Percentiles rank a stretch among this genome's conserved stretches.
phyloP scores from a whole-genome alignment of 1,284 basidiomycete genomes.

The Leccinum angustisporum region DNA sequence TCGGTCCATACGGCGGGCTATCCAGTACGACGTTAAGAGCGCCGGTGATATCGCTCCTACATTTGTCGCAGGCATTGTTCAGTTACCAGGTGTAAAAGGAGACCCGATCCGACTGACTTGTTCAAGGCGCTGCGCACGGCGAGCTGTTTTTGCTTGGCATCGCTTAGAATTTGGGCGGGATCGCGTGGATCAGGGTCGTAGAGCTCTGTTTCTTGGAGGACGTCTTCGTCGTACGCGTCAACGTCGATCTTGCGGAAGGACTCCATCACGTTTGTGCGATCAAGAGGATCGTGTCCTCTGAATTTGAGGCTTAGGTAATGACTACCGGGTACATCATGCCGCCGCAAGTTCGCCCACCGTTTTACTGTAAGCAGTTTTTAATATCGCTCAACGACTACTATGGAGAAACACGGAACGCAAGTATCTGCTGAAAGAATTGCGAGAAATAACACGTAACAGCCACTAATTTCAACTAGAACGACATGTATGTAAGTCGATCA shows the following conservation, averaged over 20 bases:
- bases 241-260: conserved; percentile 94
- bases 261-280: not conserved
- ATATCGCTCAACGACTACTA: not conserved
- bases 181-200: conserved; percentile 89
- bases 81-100: not conserved
- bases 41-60: conserved; percentile 70
- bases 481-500: not conserved
- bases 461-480: not conserved
- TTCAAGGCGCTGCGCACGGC: conserved; percentile 74
- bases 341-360: too few species aligned
- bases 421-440: not conserved
- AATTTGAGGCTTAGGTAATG: not conserved
- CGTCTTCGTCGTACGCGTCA: conserved; percentile 92
- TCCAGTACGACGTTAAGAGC: conserved; percentile 74
- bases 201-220: conserved; percentile 81
- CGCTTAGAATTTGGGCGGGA: conserved; percentile 70
- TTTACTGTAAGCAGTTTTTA: not conserved
- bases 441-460: not conserved
- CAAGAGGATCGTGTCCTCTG: conserved; percentile 1
- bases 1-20: conserved; percentile 81
- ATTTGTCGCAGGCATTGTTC: not conserved
- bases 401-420: not conserved
- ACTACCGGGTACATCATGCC: not conserved
- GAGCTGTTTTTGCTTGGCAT: conserved; percentile 73
- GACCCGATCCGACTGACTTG: conserved; percentile 55